Evolutionary conservation across 2,329 filamentous ascomycete species (phyloP).

Genomic region (Tolypocladium tropicale): DNA sequence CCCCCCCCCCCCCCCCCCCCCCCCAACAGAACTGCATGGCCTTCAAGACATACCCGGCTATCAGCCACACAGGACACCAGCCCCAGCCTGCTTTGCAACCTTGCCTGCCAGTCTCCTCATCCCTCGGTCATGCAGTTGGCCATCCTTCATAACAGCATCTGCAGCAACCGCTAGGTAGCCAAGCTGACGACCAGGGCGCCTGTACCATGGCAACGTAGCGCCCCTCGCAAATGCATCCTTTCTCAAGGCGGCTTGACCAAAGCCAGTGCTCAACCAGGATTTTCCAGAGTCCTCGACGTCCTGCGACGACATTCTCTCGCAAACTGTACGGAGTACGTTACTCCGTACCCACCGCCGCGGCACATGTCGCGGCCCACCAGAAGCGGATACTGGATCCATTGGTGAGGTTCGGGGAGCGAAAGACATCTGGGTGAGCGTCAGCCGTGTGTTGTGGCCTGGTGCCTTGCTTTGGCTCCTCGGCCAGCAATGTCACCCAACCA

Average conservation of each 20-base stretch:
- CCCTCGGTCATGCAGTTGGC: neutral
- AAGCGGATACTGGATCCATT: neutral
- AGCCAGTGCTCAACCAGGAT: neutral
- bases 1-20: neutral
- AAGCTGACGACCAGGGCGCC: neutral
- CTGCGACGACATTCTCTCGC: neutral
- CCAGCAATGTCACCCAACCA: conserved; percentile 2
- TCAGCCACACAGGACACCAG: neutral
- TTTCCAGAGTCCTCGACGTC: neutral
- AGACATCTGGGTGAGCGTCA: neutral
- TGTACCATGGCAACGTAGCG: neutral
- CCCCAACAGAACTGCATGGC: conserved; percentile 3
- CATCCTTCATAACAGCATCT: neutral
- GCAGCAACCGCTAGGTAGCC: neutral
- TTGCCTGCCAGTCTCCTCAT: neutral
- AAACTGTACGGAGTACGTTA: too few relatives aligned
- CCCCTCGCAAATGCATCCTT: neutral
- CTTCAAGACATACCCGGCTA: conserved; percentile 2
- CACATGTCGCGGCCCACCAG: neutral
- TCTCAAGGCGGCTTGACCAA: neutral
- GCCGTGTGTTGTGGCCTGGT: neutral
- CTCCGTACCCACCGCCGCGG: neutral
- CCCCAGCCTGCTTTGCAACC: neutral
- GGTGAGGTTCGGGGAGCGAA: neutral
- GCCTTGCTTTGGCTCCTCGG: neutral